Conservation (phyloP, 805 yeast species). For the Naumovozyma baii region DNA sequence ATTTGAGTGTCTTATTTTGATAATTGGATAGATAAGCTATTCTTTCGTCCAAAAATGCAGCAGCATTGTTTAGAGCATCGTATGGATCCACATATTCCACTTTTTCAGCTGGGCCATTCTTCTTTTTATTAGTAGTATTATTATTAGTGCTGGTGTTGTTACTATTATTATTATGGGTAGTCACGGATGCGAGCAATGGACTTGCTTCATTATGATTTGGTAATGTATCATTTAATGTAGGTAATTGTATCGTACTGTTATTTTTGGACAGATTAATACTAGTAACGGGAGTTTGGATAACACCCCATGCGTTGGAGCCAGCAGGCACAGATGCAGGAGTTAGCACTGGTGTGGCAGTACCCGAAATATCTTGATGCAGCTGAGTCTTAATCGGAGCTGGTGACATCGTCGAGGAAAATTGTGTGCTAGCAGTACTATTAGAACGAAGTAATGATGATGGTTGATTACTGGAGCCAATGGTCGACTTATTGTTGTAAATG, state of each 20-base stretch:
- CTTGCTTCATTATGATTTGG: conserved; percentile 3
- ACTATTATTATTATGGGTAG: conserved; percentile 25
- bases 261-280: conserved; percentile 19
- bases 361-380: conserved; percentile 15
- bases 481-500: background rate
- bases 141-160: conserved; percentile 9
- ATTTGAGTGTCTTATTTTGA: conserved; percentile 31
- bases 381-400: conserved; percentile 26
- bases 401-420: conserved; percentile 8
- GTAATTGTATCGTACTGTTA: conserved; percentile 16
- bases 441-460: conserved; percentile 9
- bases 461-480: conserved; percentile 3
- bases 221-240: conserved; percentile 22
- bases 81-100: conserved; percentile 35
- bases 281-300: conserved; percentile 25
- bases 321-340: conserved; percentile 28
- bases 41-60: conserved; percentile 40
- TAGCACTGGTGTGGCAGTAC: conserved; percentile 18
- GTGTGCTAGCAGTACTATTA: conserved; percentile 3
- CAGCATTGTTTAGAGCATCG: conserved; percentile 39
- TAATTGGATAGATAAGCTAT: conserved; percentile 34
- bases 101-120: conserved; percentile 29
- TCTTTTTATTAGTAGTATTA: conserved; percentile 13
- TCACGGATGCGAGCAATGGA: conserved; percentile 2
- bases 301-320: conserved; percentile 30